A percentile compares a stretch with the other conserved stretches of the same genome.
Conservation (phyloP, 306 rosid genomes). For the Echinosophora koreensis region DNA sequence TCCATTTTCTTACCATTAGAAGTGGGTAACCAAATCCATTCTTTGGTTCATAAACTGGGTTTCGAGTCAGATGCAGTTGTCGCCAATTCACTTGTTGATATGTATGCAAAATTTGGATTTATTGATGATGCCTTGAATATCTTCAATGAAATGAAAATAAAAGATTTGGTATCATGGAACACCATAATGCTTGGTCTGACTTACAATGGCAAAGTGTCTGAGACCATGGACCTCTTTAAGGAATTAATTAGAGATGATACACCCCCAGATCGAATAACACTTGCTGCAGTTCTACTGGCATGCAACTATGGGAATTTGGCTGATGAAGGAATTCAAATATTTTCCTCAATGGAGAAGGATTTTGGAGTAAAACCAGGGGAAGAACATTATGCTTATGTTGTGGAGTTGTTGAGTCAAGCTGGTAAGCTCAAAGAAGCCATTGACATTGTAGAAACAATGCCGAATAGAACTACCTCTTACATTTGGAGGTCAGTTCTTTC, state of each 20-base stretch:
- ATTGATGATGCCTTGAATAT: conserved; percentile 62
- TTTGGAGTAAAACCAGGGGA: conserved; percentile 65
- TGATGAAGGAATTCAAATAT: conserved; percentile 70
- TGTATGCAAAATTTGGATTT: conserved; percentile 77
- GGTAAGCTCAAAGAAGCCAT: conserved; percentile 77
- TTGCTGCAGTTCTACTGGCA: conserved; percentile 71
- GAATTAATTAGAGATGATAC: conserved; percentile 56
- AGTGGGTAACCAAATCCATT: conserved; percentile 73
- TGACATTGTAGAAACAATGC: conserved; percentile 58
- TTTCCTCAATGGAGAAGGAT: conserved; percentile 67
- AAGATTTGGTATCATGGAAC: conserved; percentile 86
- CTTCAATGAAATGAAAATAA: conserved; percentile 56
- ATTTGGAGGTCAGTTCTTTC: conserved; percentile 72
- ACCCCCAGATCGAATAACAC: conserved; percentile 68
- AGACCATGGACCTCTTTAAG: conserved; percentile 57
- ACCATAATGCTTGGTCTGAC: conserved; percentile 75
- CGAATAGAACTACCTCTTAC: conserved; percentile 48
- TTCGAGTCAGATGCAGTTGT: conserved; percentile 71
- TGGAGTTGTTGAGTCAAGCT: conserved; percentile 71
- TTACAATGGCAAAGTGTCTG: conserved; percentile 58
- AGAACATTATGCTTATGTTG: conserved; percentile 66
- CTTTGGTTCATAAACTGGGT: conserved; percentile 71
- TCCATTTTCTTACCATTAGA: conserved; percentile 63
- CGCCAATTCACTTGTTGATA: conserved; percentile 72
- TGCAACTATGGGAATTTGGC: conserved; percentile 72